Evolutionary conservation across 176 grass and related monocot genomes (phyloP).

Genomic region (Oryza longistaminata): DNA sequence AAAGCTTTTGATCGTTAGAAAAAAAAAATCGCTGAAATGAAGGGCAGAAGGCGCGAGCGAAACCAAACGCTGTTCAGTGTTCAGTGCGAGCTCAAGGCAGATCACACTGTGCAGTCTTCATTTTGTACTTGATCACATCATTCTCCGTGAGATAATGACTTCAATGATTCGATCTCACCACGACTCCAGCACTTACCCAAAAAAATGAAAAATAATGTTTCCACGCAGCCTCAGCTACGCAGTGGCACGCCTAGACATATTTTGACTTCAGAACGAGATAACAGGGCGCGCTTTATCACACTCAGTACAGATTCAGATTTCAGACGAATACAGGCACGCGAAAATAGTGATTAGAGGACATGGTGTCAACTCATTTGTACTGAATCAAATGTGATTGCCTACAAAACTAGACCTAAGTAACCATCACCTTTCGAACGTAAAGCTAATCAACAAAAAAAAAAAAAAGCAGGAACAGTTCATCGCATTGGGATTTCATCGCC

Average conservation of each 20-base stretch:
- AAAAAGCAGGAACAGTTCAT: neutral
- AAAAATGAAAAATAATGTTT: neutral
- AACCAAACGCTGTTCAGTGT: neutral
- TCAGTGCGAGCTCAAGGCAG: neutral
- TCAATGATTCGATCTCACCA: neutral
- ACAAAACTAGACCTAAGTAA: slow-evolving; percentile 15
- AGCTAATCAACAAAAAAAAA: neutral
- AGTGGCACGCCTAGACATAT: slow-evolving; percentile 10
- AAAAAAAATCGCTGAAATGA: neutral
- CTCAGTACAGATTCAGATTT: neutral
- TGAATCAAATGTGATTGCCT: slow-evolving; percentile 24
- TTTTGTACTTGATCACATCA: slow-evolving; percentile 44
- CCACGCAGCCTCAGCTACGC: neutral
- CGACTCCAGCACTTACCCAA: neutral
- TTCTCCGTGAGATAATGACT: slow-evolving; percentile 27
- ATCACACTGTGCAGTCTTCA: slow-evolving; percentile 22
- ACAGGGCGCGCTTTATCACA: neutral
- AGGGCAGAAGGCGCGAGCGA: neutral
- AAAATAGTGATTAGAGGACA: neutral
- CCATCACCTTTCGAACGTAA: slow-evolving; percentile 20
- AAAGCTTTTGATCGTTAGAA: too few relatives aligned
- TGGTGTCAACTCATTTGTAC: slow-evolving; percentile 27
- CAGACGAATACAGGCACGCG: neutral
- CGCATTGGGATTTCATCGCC: neutral
- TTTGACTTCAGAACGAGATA: slow-evolving; percentile 16